Conservation (phyloP, 2,329 filamentous ascomycete species). For the Trichoderma sp. region DNA sequence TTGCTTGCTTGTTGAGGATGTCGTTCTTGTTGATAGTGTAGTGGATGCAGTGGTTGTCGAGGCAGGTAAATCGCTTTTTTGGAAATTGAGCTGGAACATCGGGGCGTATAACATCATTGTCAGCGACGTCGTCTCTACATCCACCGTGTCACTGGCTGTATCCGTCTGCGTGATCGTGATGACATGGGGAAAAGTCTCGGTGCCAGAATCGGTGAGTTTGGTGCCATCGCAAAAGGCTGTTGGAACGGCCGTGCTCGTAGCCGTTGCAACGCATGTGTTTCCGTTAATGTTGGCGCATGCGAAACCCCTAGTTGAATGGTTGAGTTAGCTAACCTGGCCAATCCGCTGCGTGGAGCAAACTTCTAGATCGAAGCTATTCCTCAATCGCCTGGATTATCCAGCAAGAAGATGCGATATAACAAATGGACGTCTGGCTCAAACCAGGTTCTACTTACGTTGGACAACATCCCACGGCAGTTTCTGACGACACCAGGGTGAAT, state of each 20-base stretch:
- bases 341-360: not conserved
- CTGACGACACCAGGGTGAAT: conserved; percentile 27
- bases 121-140: not conserved
- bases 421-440: not conserved
- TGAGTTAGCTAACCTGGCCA: not conserved
- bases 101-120: conserved; percentile 27
- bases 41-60: conserved; percentile 8
- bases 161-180: not conserved
- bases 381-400: not conserved
- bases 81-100: conserved; percentile 32
- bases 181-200: not conserved
- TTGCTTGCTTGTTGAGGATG: not conserved
- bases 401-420: not conserved
- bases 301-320: conserved; percentile 11
- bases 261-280: conserved; percentile 13
- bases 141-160: not conserved
- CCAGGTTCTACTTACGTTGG: conserved; percentile 27
- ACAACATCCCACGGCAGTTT: conserved; percentile 36
- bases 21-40: not conserved
- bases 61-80: conserved; percentile 25
- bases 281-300: conserved; percentile 19
- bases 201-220: not conserved
- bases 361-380: not conserved
- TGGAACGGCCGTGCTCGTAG: not conserved
- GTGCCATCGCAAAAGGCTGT: conserved; percentile 9